Evolutionary conservation across 202 grass and related monocot genomes (phyloP).

Genomic region (Saccharum hybrid): DNA sequence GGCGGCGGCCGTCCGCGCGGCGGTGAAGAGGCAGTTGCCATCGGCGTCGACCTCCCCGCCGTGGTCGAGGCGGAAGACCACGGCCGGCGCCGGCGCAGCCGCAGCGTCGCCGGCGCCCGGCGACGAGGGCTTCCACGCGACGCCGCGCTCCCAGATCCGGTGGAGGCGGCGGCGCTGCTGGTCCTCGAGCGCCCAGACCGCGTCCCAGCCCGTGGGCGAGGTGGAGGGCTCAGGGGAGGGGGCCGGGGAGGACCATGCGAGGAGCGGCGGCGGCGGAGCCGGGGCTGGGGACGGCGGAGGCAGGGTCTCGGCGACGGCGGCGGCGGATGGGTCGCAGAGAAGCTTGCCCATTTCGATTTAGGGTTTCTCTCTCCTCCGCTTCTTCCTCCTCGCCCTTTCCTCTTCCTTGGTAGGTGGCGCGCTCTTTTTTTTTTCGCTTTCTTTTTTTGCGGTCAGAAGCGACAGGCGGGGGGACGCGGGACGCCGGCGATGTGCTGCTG

Average conservation of each 20-base stretch:
- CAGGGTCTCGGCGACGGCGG: slow-evolving; percentile 60
- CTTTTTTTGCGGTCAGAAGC: slow-evolving; percentile 21
- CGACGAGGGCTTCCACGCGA: slow-evolving; percentile 66
- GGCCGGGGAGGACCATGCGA: slow-evolving; percentile 51
- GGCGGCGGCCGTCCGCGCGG: slow-evolving; percentile 62
- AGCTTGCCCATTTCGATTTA: slow-evolving; percentile 92
- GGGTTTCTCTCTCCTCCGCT: slow-evolving; percentile 53
- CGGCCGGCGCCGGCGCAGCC: background rate
- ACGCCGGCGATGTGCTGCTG: background rate
- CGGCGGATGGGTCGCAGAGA: slow-evolving; percentile 75
- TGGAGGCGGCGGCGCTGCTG: slow-evolving; percentile 83
- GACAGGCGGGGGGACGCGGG: background rate
- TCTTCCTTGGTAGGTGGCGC: slow-evolving; percentile 11
- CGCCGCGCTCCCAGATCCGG: slow-evolving; percentile 86
- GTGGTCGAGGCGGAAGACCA: slow-evolving; percentile 80
- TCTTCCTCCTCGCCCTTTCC: background rate
- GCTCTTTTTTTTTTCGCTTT: background rate
- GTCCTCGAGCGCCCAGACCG: slow-evolving; percentile 79
- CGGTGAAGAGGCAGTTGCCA: slow-evolving; percentile 95
- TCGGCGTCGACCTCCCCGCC: slow-evolving; percentile 85
- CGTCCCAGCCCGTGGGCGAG: slow-evolving; percentile 53
- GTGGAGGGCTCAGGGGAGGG: background rate
- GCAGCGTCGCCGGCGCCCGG: background rate
- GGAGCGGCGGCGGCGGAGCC: slow-evolving; percentile 46
- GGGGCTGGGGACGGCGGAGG: slow-evolving; percentile 51